These are phyloP conservation scores for Themeda triandra DNA, from an alignment of 176 grass and related monocot genomes.

Conservation along the genomic window DNA sequence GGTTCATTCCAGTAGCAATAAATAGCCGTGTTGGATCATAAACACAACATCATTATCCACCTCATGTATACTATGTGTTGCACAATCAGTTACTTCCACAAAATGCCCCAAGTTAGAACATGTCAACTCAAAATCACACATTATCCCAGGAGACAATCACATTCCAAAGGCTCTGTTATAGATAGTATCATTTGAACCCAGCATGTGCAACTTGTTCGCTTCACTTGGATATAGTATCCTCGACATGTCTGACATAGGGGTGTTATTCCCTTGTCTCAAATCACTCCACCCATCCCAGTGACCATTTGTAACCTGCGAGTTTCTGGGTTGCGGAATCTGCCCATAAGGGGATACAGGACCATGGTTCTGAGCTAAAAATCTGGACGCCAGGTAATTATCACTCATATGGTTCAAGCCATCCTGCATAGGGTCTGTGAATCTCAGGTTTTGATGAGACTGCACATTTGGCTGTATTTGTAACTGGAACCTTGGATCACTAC, in stretches of 20 bases:
- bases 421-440: slow-evolving; percentile 50
- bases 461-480: slow-evolving; percentile 61
- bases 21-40: slow-evolving; percentile 18
- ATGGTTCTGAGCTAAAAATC: slow-evolving; percentile 52
- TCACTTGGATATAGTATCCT: slow-evolving; percentile 62
- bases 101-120: slow-evolving; percentile 9
- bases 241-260: slow-evolving; percentile 51
- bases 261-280: slow-evolving; percentile 50
- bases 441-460: slow-evolving; percentile 59
- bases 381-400: slow-evolving; percentile 74
- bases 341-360: slow-evolving; percentile 52
- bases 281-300: slow-evolving; percentile 88
- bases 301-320: slow-evolving; percentile 50
- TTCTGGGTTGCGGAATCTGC: slow-evolving; percentile 65
- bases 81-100: slow-evolving; percentile 32
- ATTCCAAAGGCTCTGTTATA: slow-evolving; percentile 87
- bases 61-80: not conserved
- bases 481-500: slow-evolving; percentile 70
- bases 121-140: slow-evolving; percentile 23
- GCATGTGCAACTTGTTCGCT: slow-evolving; percentile 60
- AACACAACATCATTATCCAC: slow-evolving; percentile 4
- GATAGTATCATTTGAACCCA: slow-evolving; percentile 61
- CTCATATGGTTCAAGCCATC: slow-evolving; percentile 61
- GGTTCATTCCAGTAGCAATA: slow-evolving; percentile 25
- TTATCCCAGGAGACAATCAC: slow-evolving; percentile 33